Evolutionary conservation across 371 early-diverging fungal species (phyloP).

Genomic region (Mucor circinelloides): DNA sequence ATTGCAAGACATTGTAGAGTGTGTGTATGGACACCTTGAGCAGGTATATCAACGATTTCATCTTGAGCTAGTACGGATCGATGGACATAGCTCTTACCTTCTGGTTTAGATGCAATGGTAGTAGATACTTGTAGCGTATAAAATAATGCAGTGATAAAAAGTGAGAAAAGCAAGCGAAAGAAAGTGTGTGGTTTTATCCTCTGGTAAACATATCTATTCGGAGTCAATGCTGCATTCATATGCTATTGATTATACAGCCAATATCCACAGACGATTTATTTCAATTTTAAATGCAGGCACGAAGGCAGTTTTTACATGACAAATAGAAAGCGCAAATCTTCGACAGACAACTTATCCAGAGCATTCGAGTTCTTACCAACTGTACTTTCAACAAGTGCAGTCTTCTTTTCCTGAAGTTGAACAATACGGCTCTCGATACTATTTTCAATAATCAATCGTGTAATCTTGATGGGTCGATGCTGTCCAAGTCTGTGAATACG

Average conservation of each 20-base stretch:
- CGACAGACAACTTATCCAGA: conserved; percentile 72
- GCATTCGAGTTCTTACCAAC: conserved; percentile 78
- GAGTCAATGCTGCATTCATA: neutral
- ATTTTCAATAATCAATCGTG: conserved; percentile 91
- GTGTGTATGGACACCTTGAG: conserved; percentile 69
- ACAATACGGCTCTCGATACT: conserved; percentile 95
- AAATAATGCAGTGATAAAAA: neutral
- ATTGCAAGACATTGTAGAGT: conserved; percentile 69
- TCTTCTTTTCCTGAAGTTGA: conserved; percentile 95
- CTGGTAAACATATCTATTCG: neutral
- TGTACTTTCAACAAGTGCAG: conserved; percentile 87
- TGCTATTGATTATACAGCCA: neutral
- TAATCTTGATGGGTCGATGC: conserved; percentile 85
- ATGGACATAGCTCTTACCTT: conserved; percentile 54
- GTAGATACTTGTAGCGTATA: neutral
- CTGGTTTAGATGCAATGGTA: conserved; percentile 1
- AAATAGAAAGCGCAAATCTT: conserved; percentile 89
- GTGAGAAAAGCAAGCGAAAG: conserved; percentile 1
- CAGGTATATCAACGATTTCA: conserved; percentile 55
- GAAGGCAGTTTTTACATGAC: conserved; percentile 54
- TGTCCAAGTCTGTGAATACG: conserved; percentile 94
- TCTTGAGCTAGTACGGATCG: conserved; percentile 58
- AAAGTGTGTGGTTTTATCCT: neutral
- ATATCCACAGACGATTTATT: neutral
- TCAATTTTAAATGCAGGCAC: neutral